Evolutionary conservation across 2,329 filamentous ascomycete species (phyloP).

Genomic region (Colletotrichum lindemuthianum): DNA sequence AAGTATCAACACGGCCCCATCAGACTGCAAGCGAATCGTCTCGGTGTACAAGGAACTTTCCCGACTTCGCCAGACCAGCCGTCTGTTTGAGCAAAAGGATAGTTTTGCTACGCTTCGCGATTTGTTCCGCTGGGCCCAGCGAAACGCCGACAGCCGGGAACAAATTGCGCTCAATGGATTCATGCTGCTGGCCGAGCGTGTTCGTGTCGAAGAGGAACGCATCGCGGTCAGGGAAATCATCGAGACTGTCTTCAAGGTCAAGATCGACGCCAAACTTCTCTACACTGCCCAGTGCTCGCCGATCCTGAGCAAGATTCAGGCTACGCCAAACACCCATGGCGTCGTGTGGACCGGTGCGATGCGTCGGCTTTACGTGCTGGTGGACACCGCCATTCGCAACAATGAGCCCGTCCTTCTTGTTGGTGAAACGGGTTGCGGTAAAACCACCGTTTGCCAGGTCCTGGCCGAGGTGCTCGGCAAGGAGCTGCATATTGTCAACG

Average conservation of each 20-base stretch:
- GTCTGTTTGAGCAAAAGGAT: constrained; percentile 96
- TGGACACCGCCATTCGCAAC: constrained; percentile 86
- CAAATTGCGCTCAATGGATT: constrained; percentile 93
- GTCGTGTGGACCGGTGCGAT: constrained; percentile 97
- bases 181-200: constrained; percentile 94
- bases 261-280: constrained; percentile 76
- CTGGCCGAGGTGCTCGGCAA: constrained; percentile 83
- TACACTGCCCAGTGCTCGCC: constrained; percentile 73
- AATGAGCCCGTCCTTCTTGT: constrained; percentile 95
- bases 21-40: constrained; percentile 91
- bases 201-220: constrained; percentile 90
- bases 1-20: constrained; percentile 86
- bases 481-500: constrained; percentile 89
- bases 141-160: constrained; percentile 85
- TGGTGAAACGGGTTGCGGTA: constrained; percentile 96
- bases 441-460: constrained; percentile 95
- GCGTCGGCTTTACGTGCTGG: constrained; percentile 88
- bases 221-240: constrained; percentile 86
- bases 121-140: constrained; percentile 92
- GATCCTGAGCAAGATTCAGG: constrained; percentile 61
- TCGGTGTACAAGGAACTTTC: constrained; percentile 94
- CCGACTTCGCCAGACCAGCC: constrained; percentile 85
- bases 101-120: constrained; percentile 97
- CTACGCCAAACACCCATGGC: constrained; percentile 62
- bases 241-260: constrained; percentile 88